phyloP scores from a whole-genome alignment of 768 basidiomycete species.

The Tremella yokohamensis region DNA sequence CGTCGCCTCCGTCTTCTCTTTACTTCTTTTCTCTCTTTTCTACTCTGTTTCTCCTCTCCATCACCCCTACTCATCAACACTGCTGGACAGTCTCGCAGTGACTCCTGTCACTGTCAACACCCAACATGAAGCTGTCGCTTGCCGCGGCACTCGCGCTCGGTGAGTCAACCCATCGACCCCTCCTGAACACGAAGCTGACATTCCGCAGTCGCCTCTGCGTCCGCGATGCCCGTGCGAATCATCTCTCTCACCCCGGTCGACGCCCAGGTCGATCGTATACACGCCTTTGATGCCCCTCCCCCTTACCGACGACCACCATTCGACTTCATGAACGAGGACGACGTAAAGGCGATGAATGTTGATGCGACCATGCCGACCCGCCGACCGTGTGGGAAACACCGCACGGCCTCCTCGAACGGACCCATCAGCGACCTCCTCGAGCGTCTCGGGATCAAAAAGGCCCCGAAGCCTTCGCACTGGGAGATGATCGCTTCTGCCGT shows the following conservation, averaged over 20 bases:
- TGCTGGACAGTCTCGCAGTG: background rate
- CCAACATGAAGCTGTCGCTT: slow-evolving; percentile 29
- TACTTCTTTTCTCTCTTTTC: slow-evolving; percentile 4
- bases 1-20: too few species aligned
- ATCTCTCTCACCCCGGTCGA: slow-evolving; percentile 14
- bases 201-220: slow-evolving; percentile 15
- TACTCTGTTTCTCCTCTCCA: slow-evolving; percentile 7
- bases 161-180: slow-evolving; percentile 12
- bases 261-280: background rate
- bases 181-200: background rate
- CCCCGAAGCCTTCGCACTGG: background rate
- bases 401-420: background rate
- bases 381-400: slow-evolving; percentile 11
- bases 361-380: background rate
- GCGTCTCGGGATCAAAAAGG: slow-evolving; percentile 4
- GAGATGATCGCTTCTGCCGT: background rate
- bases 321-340: background rate
- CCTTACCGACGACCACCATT: background rate
- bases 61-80: slow-evolving; percentile 8
- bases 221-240: slow-evolving; percentile 17
- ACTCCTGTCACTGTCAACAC: background rate
- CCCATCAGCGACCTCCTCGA: slow-evolving; percentile 6
- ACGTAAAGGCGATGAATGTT: background rate
- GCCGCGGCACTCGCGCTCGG: slow-evolving; percentile 27
- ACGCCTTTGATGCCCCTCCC: slow-evolving; percentile 5